Percentiles rank a stretch among this genome's conserved stretches.
phyloP scores from a whole-genome alignment of 1,284 basidiomycete species.

The Austroboletus niveus region DNA sequence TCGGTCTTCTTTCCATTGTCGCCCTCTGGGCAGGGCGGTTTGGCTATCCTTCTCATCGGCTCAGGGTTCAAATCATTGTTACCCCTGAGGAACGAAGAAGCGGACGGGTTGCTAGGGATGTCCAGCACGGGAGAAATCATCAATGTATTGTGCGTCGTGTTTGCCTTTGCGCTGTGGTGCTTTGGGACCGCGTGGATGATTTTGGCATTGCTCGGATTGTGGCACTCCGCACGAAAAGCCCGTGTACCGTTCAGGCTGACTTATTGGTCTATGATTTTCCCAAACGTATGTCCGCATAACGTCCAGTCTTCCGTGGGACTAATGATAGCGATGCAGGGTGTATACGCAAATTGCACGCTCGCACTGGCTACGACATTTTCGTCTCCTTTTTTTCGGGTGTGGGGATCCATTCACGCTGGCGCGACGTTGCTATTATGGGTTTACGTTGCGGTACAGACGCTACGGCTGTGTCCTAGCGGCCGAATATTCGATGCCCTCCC shows the following conservation, averaged over 20 bases:
- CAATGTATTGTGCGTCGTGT: slow-evolving; percentile 42
- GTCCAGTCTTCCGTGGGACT: not conserved
- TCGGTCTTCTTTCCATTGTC: slow-evolving; percentile 61
- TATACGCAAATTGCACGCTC: slow-evolving; percentile 65
- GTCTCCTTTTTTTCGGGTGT: slow-evolving; percentile 49
- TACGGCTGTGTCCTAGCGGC: slow-evolving; percentile 38
- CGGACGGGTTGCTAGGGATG: slow-evolving; percentile 25
- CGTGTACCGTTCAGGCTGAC: slow-evolving; percentile 46
- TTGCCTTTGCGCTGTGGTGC: slow-evolving; percentile 52
- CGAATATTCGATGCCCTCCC: slow-evolving; percentile 47
- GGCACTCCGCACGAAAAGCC: slow-evolving; percentile 37
- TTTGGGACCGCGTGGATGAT: slow-evolving; percentile 54
- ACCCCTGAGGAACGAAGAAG: slow-evolving; percentile 28
- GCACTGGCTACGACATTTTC: slow-evolving; percentile 51
- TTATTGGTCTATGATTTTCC: slow-evolving; percentile 63
- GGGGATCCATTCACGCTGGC: slow-evolving; percentile 53
- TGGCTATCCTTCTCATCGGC: slow-evolving; percentile 45
- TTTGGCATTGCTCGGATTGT: slow-evolving; percentile 46
- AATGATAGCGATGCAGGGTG: slow-evolving; percentile 40
- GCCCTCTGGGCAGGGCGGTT: slow-evolving; percentile 60
- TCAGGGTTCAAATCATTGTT: slow-evolving; percentile 40
- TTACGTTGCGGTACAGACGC: slow-evolving; percentile 45
- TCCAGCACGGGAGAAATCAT: slow-evolving; percentile 39
- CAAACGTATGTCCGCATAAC: slow-evolving; percentile 46
- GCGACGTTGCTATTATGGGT: slow-evolving; percentile 57